Percentiles rank a stretch among this genome's conserved stretches.
Conservation (phyloP, 225 moss, liverwort and hornwort species). For the Ulota crispa region DNA sequence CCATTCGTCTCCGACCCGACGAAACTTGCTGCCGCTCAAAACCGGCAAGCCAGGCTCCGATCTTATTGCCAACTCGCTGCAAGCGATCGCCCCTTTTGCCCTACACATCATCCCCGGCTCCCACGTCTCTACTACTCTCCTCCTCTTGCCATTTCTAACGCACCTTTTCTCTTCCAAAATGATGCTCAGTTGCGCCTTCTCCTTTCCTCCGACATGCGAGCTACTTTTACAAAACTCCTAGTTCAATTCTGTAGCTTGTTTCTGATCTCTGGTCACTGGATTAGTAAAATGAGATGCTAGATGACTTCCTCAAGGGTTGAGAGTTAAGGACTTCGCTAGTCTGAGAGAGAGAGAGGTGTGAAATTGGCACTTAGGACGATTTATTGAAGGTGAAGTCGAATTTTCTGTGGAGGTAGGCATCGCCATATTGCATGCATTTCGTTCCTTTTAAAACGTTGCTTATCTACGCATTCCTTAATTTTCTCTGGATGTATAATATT, state of each 20-base stretch:
- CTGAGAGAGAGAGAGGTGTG: not conserved
- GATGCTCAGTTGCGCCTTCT: not conserved
- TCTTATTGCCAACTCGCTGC: not conserved
- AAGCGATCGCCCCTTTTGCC: not conserved
- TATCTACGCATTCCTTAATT: not conserved
- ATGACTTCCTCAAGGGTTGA: not conserved
- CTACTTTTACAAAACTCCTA: not conserved
- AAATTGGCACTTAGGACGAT: not conserved
- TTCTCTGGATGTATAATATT: not conserved
- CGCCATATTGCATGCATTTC: not conserved
- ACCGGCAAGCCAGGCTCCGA: not conserved
- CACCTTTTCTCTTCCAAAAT: not conserved
- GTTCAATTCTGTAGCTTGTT: not conserved
- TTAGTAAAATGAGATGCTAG: not conserved
- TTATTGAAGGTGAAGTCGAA: not conserved
- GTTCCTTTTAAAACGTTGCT: not conserved
- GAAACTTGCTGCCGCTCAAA: not conserved
- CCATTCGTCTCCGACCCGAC: constrained; percentile 12
- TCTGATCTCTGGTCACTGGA: not conserved
- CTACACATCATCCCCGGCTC: not conserved
- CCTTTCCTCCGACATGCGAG: not conserved
- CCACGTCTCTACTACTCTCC: not conserved
- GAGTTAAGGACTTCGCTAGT: not conserved
- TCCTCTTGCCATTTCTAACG: not conserved
- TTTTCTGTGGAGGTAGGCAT: not conserved